These are phyloP conservation scores for Camelina laxa DNA, from an alignment of 345 rosid genomes.

Conservation along the genomic window DNA sequence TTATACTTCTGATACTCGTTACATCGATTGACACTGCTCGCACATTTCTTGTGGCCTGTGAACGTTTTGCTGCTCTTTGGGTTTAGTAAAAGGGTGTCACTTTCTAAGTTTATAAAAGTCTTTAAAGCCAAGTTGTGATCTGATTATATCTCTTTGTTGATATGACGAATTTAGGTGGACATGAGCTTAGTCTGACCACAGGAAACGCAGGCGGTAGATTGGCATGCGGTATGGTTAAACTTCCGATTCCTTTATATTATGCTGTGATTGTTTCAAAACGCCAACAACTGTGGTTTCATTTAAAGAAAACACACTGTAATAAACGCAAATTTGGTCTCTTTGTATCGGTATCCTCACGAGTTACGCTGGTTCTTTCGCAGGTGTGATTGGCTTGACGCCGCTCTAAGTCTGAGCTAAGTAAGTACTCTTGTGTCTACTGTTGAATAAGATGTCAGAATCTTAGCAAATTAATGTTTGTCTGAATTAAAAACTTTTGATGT, in stretches of 20 bases:
- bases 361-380: conserved; percentile 20
- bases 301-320: neutral
- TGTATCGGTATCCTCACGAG: conserved; percentile 26
- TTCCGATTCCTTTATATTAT: neutral
- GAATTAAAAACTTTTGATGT: conserved; percentile 38
- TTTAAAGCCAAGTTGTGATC: conserved; percentile 24
- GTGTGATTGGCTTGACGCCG: conserved; percentile 46
- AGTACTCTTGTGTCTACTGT: conserved; percentile 26
- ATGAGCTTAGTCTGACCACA: conserved; percentile 91
- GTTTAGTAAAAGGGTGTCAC: neutral
- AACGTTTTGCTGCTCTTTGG: neutral
- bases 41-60: neutral
- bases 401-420: conserved; percentile 35
- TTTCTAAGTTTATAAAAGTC: neutral
- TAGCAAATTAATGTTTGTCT: conserved; percentile 22
- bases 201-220: conserved; percentile 99
- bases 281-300: neutral
- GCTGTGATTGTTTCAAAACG: conserved; percentile 7
- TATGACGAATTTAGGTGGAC: conserved; percentile 70
- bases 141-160: conserved; percentile 37
- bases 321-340: neutral
- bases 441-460: conserved; percentile 8
- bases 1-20: neutral
- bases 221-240: conserved; percentile 78
- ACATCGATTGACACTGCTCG: neutral